phyloP scores from a whole-genome alignment of 257 asterid genomes.

The Thymus quinquecostatus region DNA sequence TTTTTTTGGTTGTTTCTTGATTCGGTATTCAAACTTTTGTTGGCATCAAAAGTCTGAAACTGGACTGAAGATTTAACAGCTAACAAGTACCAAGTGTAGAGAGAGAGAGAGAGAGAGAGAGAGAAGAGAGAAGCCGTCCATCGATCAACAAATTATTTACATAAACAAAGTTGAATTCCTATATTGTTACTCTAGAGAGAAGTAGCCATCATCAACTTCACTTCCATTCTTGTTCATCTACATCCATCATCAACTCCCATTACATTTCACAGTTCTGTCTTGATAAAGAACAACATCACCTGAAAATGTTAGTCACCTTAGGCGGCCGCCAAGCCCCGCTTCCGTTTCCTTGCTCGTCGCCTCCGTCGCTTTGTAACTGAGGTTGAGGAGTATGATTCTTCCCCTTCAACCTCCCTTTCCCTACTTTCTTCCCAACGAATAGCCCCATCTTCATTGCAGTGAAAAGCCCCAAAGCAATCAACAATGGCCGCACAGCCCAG shows the following conservation, averaged over 20 bases:
- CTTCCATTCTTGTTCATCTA: not conserved
- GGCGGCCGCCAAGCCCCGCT: slow-evolving; percentile 67
- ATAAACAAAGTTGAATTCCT: too few relatives aligned
- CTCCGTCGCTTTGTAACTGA: slow-evolving; percentile 37
- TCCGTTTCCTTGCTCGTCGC: slow-evolving; percentile 34
- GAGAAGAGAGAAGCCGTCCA: not conserved
- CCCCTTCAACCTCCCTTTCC: slow-evolving; percentile 48
- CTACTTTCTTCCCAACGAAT: slow-evolving; percentile 59
- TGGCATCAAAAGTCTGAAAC: too few relatives aligned
- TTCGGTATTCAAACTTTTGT: too few relatives aligned
- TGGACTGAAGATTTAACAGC: too few relatives aligned
- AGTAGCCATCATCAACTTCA: too few relatives aligned
- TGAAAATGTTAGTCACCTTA: slow-evolving; percentile 63
- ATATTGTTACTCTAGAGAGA: too few relatives aligned
- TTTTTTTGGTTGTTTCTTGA: too few relatives aligned
- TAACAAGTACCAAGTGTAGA: not conserved
- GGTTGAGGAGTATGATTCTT: slow-evolving; percentile 2
- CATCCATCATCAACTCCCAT: slow-evolving; percentile 5
- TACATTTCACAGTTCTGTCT: not conserved
- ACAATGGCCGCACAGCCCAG: slow-evolving; percentile 85
- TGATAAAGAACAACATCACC: slow-evolving; percentile 35
- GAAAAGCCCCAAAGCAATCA: slow-evolving; percentile 73
- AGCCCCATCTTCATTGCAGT: slow-evolving; percentile 76
- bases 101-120: not conserved
- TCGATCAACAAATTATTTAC: too few relatives aligned